phyloP scores from a whole-genome alignment of 331 rosid genomes.

The Arachis monticola region DNA sequence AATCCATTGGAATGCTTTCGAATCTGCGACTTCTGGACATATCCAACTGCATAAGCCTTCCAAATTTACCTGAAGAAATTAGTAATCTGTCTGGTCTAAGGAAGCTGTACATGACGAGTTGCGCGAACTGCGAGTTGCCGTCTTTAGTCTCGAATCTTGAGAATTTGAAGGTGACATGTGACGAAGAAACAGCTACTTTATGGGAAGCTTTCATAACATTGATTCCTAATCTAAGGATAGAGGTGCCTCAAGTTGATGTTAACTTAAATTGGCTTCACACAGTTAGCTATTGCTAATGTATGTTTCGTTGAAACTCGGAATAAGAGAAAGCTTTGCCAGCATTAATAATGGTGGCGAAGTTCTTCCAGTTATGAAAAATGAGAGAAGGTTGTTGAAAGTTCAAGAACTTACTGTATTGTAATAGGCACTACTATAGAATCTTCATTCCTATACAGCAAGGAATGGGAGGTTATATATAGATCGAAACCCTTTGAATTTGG shows the following conservation, averaged over 20 bases:
- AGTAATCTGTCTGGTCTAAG: conserved; percentile 48
- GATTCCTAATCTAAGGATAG: conserved; percentile 34
- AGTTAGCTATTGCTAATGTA: not conserved
- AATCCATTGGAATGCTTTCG: conserved; percentile 44
- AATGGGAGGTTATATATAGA: no score
- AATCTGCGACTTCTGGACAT: conserved; percentile 54
- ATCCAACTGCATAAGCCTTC: conserved; percentile 57
- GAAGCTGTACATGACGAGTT: conserved; percentile 51
- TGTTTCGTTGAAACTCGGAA: not conserved
- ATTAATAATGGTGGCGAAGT: no score
- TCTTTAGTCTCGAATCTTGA: conserved; percentile 44
- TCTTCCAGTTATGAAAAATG: no score
- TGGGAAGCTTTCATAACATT: conserved; percentile 43
- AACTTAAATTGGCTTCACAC: conserved; percentile 54
- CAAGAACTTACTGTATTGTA: no score
- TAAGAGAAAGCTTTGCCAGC: no score
- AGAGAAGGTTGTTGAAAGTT: no score
- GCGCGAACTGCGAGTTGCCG: conserved; percentile 52
- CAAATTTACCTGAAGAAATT: conserved; percentile 51
- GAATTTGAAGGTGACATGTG: conserved; percentile 54
- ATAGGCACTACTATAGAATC: no score
- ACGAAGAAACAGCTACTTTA: conserved; percentile 49
- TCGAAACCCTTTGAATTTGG: no score
- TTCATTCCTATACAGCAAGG: no score
- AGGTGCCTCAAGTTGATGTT: conserved; percentile 44